phyloP scores from a whole-genome alignment of 495 filamentous ascomycete species.

The Cryomyces minteri region DNA sequence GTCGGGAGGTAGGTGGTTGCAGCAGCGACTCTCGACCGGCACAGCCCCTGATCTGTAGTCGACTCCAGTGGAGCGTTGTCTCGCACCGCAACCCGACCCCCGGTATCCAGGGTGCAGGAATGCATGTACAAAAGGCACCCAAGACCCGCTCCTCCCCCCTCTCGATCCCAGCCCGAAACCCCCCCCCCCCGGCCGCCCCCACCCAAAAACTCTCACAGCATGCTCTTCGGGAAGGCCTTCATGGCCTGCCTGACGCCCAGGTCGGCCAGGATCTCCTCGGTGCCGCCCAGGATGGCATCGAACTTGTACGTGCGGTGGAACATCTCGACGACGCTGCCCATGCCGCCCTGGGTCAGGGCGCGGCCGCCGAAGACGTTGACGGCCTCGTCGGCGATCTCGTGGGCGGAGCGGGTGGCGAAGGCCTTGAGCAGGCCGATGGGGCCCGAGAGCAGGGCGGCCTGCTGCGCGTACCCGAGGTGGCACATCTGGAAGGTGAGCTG shows the following conservation, averaged over 20 bases:
- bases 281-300: conserved; percentile 70
- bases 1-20: too few species aligned
- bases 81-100: too few species aligned
- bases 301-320: conserved; percentile 79
- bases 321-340: conserved; percentile 65
- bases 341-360: conserved; percentile 62
- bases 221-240: conserved; percentile 66
- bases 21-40: too few species aligned
- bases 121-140: too few species aligned
- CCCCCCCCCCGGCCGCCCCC: too few species aligned
- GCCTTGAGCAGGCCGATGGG: conserved; percentile 65
- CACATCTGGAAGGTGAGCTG: conserved; percentile 76
- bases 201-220: conserved; percentile 45
- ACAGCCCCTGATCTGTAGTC: too few species aligned
- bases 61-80: too few species aligned
- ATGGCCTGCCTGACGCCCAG: conserved; percentile 68
- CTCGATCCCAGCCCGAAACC: conserved; percentile 39
- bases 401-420: conserved; percentile 37
- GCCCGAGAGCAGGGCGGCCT: conserved; percentile 56
- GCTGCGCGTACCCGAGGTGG: conserved; percentile 59
- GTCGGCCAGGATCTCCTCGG: conserved; percentile 72
- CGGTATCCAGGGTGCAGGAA: too few species aligned
- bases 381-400: conserved; percentile 66
- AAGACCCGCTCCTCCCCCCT: too few species aligned
- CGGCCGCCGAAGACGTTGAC: conserved; percentile 80